Evolutionary conservation across 148 eudicot species (phyloP).

Genomic region (Heliamphora exappendiculata): DNA sequence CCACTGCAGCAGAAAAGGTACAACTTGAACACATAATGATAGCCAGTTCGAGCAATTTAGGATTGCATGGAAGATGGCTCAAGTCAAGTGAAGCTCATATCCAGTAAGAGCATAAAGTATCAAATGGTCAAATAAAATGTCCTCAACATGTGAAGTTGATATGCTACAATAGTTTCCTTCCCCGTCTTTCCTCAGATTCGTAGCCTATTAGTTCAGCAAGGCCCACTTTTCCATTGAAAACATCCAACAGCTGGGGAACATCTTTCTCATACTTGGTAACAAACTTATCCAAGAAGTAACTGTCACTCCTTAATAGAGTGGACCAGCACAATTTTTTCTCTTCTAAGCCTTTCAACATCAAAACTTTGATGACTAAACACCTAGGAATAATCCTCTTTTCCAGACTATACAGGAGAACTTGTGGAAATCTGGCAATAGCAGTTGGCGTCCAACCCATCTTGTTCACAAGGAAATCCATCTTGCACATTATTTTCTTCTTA

Average conservation of each 20-base stretch:
- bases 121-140: neutral
- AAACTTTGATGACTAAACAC: slow-evolving; percentile 7
- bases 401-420: slow-evolving; percentile 1
- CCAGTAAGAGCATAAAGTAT: too few relatives aligned
- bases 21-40: neutral
- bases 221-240: slow-evolving; percentile 2
- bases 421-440: neutral
- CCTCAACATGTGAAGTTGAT: neutral
- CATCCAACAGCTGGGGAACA: neutral
- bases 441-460: slow-evolving; percentile 6
- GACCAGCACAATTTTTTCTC: neutral
- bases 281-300: slow-evolving; percentile 2
- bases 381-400: slow-evolving; percentile 22
- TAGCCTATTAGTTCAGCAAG: neutral
- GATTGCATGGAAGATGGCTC: neutral
- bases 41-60: neutral
- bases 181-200: neutral
- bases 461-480: slow-evolving; percentile 15
- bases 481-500: too few relatives aligned
- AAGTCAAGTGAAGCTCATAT: neutral
- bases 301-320: neutral
- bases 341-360: slow-evolving; percentile 4
- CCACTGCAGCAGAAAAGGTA: too few relatives aligned
- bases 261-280: slow-evolving; percentile 1
- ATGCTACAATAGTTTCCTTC: neutral